phyloP scores from a whole-genome alignment of 495 filamentous ascomycete species.

The Aspergillus steynii region DNA sequence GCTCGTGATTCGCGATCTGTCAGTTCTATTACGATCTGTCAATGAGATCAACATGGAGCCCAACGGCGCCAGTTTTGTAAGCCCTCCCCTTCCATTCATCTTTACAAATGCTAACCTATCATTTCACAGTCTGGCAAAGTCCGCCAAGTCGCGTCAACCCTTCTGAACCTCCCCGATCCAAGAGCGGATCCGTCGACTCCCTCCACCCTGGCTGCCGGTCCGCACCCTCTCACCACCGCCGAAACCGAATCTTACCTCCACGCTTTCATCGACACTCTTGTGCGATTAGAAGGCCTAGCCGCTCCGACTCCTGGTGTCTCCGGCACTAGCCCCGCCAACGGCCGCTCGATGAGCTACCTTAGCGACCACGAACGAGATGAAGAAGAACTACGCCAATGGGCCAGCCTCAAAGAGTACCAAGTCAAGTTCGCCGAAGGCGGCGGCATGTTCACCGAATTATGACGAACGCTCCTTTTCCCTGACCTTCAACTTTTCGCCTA shows the following conservation, averaged over 20 bases:
- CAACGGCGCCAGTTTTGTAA: slow-evolving; percentile 69
- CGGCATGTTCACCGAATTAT: slow-evolving; percentile 47
- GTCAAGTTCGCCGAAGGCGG: slow-evolving; percentile 66
- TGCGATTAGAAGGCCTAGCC: slow-evolving; percentile 60
- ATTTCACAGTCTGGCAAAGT: slow-evolving; percentile 62
- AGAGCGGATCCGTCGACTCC: slow-evolving; percentile 37
- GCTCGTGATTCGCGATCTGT: slow-evolving; percentile 70
- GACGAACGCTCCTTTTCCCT: slow-evolving; percentile 7
- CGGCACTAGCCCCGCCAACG: slow-evolving; percentile 25
- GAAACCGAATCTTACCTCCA: slow-evolving; percentile 65
- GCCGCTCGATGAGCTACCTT: slow-evolving; percentile 42
- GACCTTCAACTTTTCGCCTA: neutral
- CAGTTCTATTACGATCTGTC: slow-evolving; percentile 67
- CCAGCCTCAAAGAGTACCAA: slow-evolving; percentile 72
- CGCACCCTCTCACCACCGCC: slow-evolving; percentile 35
- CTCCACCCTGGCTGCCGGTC: slow-evolving; percentile 21
- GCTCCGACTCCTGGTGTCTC: slow-evolving; percentile 1
- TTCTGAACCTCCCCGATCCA: slow-evolving; percentile 62
- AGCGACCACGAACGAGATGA: slow-evolving; percentile 64
- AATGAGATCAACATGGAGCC: slow-evolving; percentile 81
- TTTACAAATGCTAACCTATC: slow-evolving; percentile 8
- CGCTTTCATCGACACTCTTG: slow-evolving; percentile 68
- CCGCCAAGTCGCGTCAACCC: slow-evolving; percentile 72
- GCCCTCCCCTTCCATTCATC: slow-evolving; percentile 18
- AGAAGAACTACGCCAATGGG: slow-evolving; percentile 70